Conservation (phyloP, 2,329 filamentous ascomycete genomes). For the Trichophyton schoenleinii region DNA sequence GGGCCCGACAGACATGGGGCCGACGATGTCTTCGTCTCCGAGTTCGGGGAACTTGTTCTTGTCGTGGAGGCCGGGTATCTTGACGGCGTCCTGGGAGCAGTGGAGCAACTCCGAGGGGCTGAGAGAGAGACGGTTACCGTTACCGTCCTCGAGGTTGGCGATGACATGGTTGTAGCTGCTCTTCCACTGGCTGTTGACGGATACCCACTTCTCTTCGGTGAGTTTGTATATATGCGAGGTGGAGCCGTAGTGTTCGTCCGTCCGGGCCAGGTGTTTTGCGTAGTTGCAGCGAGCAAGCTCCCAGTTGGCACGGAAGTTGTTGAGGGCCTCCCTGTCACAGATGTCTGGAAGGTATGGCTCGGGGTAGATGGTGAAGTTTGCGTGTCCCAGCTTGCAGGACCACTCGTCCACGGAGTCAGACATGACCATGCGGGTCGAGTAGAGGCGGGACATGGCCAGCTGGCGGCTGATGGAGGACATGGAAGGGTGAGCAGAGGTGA, state of each 20-base stretch:
- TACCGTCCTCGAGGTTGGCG: slow-evolving; percentile 31
- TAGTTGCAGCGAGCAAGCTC: slow-evolving; percentile 72
- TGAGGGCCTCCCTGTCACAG: slow-evolving; percentile 48
- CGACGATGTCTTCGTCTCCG: slow-evolving; percentile 85
- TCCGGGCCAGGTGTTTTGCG: slow-evolving; percentile 75
- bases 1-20: slow-evolving; percentile 59
- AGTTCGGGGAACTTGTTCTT: slow-evolving; percentile 76
- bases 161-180: slow-evolving; percentile 54
- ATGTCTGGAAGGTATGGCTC: slow-evolving; percentile 60
- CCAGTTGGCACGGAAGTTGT: slow-evolving; percentile 65
- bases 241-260: slow-evolving; percentile 77
- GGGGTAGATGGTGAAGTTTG: slow-evolving; percentile 80
- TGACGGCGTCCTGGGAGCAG: slow-evolving; percentile 38
- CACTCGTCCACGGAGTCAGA: slow-evolving; percentile 61
- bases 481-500: slow-evolving; percentile 66
- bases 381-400: slow-evolving; percentile 76
- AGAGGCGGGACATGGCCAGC: slow-evolving; percentile 35
- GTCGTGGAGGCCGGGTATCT: slow-evolving; percentile 32
- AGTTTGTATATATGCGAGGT: slow-evolving; percentile 80
- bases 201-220: slow-evolving; percentile 79
- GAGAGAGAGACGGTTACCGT: slow-evolving; percentile 27
- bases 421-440: slow-evolving; percentile 46
- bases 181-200: slow-evolving; percentile 65
- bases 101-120: slow-evolving; percentile 26
- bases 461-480: slow-evolving; percentile 56